Base-by-base conservation (phyloP, 371 early-diverging fungal genomes). In the Nematocida parisii region DNA sequence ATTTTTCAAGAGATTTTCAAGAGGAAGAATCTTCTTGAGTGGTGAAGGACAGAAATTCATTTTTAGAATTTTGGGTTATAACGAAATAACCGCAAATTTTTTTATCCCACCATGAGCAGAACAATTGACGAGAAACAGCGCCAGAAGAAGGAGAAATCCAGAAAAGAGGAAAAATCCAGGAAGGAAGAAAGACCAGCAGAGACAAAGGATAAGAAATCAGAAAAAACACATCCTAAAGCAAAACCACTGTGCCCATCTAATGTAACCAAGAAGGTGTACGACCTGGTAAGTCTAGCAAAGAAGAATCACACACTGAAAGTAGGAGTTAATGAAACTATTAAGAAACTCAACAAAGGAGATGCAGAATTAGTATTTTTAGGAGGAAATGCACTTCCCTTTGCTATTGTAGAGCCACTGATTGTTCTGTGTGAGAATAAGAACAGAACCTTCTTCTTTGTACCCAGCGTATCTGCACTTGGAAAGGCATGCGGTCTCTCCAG, bases 291-390 rank as follows among this genome's bases (percentile, higher is more conserved):
- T 88, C 94, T 93, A 88, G 94, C 95, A 50, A 91, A 93, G 60
- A 93, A 94, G 89, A 94, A 94, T 91, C 94, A 94, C 90, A 95
- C 95, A 89, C 90, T 97, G 77, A 95, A 93, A 90, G 95, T 93
- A 91, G 99, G 99, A 84, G 95, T 96, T 84, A 98, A 98, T 91
- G 99, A 97, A 90, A 93, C 94, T 39, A 96, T 96, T 85, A 98
- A 98, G 91, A 94, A 95, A 64, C 90, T 98, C 61, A 97, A 97
- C 91, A 93, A 97, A 86, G 96, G 96, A 89, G 95, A 94, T 83
- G 91, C 95, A 77, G 94, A 96, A 89, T 94, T 97, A 87, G 94
- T 97, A 84, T 90, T 98, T 84, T 91, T 98, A 92, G 93, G 97
- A 81, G 95, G 94, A 83, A 96, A 97, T 89, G 91, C 94, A 72